Evolutionary conservation across 495 filamentous ascomycete species (phyloP), one percentile per base, ranked within the genome.

Genomic region (Pseudomonodictys pantanalensis): DNA sequence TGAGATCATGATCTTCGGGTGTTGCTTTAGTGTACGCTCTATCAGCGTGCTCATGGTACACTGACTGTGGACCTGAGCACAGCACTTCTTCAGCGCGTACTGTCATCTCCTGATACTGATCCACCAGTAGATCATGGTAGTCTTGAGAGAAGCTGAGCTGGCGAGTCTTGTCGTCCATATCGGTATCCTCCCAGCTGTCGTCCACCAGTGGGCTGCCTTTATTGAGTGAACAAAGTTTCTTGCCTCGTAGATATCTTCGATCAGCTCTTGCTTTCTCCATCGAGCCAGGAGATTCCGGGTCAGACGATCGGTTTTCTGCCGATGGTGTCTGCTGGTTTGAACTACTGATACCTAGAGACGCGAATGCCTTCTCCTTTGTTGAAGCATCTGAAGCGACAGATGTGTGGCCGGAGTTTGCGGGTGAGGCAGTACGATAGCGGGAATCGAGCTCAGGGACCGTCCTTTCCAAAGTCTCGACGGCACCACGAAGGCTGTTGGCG

Each of bases 91-190:
- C 54, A 9, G 38, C 45, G 0, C n/a, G 22, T 12, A 62, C 46
- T 10, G 11, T 50, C 38, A 57, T 43, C 39, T 58, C 63, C 11
- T 55, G 58, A 43, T 66, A 66, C 48, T 62, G 63, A n/a, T 66
- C 63, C 0, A 39, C 49, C 6, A 66, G 30, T 11, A 62, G 43
- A 22, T 61, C 39, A 30, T 66, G 63, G 41, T 66, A 66, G 26
- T 60, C 62, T 48, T 60, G 56, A 32, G 51, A 65, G n/a, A 60
- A 55, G 51, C 56, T 65, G 11, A 65, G 44, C 47, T 60, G 43
- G 18, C 56, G 11, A 17, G 30, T 52, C 47, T 52, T 56, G 8
- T 56, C 62, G 20, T 66, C 41, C 63, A 62, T 58, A 2, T 62
- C 58, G 11, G 49, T 20, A 41, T 54, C 58, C 28, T 58, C 63